Evolutionary conservation across 2,329 filamentous ascomycete genomes (phyloP), one percentile per base, ranked within the genome.

Genomic region (Aspergillus sp.): DNA sequence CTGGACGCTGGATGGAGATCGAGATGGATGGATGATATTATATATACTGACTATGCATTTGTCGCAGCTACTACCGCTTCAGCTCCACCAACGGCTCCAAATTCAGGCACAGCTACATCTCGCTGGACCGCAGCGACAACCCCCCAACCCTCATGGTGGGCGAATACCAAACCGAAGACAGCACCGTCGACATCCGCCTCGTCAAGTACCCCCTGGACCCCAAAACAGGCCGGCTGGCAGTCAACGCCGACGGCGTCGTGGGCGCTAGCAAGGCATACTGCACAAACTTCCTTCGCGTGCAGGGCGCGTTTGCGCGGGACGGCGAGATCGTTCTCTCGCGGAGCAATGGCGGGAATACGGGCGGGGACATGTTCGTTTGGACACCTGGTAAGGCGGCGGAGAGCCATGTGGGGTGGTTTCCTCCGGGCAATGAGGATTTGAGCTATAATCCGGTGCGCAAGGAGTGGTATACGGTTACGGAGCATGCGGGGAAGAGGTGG

Each of bases 81-180:
- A 25, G 9, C 57, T 57, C 25, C 41, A 54, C 34, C 51, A 38
- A 1, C 1, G 53, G 60, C 41, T 71, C 74, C 31, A 60, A 67
- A 5, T 76, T 77, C 67, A 69, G 70, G 17, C 73, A 73, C 69
- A 76, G 74, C 17, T 78, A 64, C 61, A 66, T 77, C 43, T 67
- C 74, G 1, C 71, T 78, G n/a, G 76, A 79, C 63, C 69, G 74
- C 38, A 77, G 70, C 28, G 69, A 71, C 34, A 65, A 59, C 7
- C 71, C 72, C 3, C 69, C 75, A 59, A 72, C 67, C 13, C 62
- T 78, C 9, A 59, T 77, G 8, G 68, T 77, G 0, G 76, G 76
- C 45, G 76, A 78, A 61, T 77, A 74, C 61, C 69, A 72, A 4
- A 64, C 57, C 45, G 70, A 67, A 9, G 65, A 66, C 3, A 54